Evolutionary conservation across 2,329 filamentous ascomycete genomes (phyloP).

Genomic region (Fusarium floridanum): DNA sequence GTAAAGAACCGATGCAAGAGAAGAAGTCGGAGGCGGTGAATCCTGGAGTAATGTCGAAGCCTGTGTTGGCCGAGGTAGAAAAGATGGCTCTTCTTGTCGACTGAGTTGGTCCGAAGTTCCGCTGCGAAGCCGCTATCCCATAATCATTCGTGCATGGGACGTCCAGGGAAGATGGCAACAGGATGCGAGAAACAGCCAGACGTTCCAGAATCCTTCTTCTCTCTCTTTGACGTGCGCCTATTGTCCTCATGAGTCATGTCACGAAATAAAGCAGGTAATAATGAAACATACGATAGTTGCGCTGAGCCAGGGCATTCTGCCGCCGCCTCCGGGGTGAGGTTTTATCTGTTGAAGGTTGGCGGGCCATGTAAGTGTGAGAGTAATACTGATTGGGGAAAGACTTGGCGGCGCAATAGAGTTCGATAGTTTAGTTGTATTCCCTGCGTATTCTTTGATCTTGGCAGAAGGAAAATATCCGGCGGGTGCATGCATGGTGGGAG

Average conservation of each 20-base stretch:
- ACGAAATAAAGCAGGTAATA: too few relatives aligned
- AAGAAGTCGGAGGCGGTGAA: constrained; percentile 2
- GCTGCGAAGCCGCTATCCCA: background rate
- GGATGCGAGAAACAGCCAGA: background rate
- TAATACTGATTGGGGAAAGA: background rate
- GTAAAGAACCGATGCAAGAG: background rate
- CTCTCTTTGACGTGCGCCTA: background rate
- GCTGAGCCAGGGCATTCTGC: constrained; percentile 5
- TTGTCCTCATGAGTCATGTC: background rate
- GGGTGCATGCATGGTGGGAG: background rate
- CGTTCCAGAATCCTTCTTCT: background rate
- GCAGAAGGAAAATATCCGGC: background rate
- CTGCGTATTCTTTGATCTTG: background rate
- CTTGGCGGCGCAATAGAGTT: background rate
- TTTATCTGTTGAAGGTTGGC: background rate
- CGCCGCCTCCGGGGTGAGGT: background rate
- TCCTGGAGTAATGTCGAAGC: background rate
- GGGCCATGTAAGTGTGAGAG: background rate
- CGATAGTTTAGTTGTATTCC: background rate
- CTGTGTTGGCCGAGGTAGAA: background rate
- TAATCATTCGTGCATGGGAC: background rate
- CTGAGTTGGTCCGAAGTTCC: background rate
- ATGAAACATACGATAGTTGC: background rate
- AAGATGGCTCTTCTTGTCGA: background rate
- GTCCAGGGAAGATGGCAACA: background rate